Evolutionary conservation across 306 rosid species (phyloP).

Genomic region (Trifolium pratense): DNA sequence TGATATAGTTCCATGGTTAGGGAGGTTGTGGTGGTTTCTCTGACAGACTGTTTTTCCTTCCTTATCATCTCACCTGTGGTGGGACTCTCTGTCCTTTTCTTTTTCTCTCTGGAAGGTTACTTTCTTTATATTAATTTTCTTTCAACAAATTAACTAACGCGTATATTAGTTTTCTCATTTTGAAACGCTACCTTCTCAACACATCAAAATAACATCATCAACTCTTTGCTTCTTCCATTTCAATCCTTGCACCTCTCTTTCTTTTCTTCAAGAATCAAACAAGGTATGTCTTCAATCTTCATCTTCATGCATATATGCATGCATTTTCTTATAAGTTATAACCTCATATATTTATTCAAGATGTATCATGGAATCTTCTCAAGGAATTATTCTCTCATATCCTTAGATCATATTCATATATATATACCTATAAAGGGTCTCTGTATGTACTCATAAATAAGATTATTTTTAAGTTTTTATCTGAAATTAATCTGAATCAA

Average conservation of each 20-base stretch:
- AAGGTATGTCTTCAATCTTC: slow-evolving; percentile 43
- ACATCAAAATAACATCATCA: neutral
- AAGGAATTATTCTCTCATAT: slow-evolving; percentile 20
- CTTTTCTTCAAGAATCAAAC: neutral
- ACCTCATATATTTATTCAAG: neutral
- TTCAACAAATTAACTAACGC: slow-evolving; percentile 43
- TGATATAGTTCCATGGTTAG: neutral
- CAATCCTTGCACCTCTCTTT: neutral
- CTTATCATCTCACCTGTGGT: neutral
- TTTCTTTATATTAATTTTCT: slow-evolving; percentile 14
- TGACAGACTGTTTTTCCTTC: slow-evolving; percentile 26
- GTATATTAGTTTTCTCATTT: neutral
- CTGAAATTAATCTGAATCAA: slow-evolving; percentile 22
- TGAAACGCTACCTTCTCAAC: slow-evolving; percentile 14
- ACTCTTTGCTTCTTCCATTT: neutral
- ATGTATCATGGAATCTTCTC: slow-evolving; percentile 16
- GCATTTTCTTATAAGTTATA: neutral
- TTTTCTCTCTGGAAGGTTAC: neutral
- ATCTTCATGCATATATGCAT: neutral
- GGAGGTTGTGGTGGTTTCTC: neutral
- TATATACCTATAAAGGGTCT: slow-evolving; percentile 1
- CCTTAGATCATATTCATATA: slow-evolving; percentile 10
- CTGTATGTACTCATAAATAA: neutral
- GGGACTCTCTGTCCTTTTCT: slow-evolving; percentile 1
- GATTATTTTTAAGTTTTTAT: neutral